These are phyloP conservation scores for Andrographis paniculata DNA, from an alignment of 305 asterid genomes.

Conservation along the genomic window DNA sequence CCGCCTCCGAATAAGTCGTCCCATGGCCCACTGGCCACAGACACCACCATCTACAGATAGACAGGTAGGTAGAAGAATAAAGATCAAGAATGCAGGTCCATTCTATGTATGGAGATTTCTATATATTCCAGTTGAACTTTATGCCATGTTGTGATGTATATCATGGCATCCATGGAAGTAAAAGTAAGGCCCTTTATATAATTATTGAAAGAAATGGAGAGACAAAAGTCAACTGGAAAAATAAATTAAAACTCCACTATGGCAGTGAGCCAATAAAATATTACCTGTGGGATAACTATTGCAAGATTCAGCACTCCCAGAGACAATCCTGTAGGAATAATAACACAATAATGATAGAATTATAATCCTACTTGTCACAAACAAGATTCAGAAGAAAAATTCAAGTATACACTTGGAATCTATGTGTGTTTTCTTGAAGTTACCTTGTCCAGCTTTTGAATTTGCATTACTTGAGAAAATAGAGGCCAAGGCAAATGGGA, in stretches of 20 bases:
- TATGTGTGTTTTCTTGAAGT: neutral
- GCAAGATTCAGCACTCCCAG: conserved; percentile 65
- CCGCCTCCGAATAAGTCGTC: conserved; percentile 84
- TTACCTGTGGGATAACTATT: conserved; percentile 67
- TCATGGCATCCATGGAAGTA: no score
- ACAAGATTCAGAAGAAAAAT: neutral
- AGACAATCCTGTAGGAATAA: conserved; percentile 33
- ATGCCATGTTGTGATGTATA: no score
- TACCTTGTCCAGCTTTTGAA: conserved; percentile 58
- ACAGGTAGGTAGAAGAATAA: neutral
- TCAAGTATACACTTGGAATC: neutral
- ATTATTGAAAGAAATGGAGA: neutral
- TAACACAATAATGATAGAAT: no score
- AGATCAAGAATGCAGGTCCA: neutral
- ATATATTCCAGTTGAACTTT: no score
- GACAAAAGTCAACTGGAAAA: neutral
- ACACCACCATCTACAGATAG: conserved; percentile 55
- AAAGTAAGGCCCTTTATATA: no score
- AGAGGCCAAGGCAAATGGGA: conserved; percentile 64
- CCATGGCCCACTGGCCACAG: conserved; percentile 70
- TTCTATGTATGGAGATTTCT: no score
- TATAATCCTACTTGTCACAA: no score
- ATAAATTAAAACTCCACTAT: neutral
- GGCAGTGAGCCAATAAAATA: neutral
- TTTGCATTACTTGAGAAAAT: conserved; percentile 35